Evolutionary conservation across 2,329 filamentous ascomycete species (phyloP).

Genomic region (Calonectria crousiana): DNA sequence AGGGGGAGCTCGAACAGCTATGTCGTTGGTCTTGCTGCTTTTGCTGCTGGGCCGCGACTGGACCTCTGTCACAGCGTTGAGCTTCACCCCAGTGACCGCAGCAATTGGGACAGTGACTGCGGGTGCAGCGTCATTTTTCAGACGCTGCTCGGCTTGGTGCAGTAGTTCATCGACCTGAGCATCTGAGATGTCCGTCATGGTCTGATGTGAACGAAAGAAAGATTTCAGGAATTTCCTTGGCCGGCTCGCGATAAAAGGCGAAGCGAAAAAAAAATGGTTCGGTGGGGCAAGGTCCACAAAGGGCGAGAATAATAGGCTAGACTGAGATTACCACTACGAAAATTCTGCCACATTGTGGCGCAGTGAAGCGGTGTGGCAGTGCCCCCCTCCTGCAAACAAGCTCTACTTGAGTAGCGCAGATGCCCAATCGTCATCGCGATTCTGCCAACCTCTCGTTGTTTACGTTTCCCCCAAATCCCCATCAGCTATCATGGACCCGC

Average conservation of each 20-base stretch:
- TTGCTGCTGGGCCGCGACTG: slow-evolving; percentile 27
- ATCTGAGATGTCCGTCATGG: slow-evolving; percentile 47
- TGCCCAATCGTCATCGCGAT: slow-evolving; percentile 42
- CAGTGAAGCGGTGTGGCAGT: slow-evolving; percentile 14
- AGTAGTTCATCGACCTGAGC: slow-evolving; percentile 49
- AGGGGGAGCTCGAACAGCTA: slow-evolving; percentile 42
- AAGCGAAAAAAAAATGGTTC: slow-evolving; percentile 8
- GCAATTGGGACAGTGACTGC: slow-evolving; percentile 30
- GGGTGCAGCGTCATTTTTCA: slow-evolving; percentile 40
- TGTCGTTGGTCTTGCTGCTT: slow-evolving; percentile 33
- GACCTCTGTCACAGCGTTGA: slow-evolving; percentile 25
- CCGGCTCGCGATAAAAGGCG: not conserved
- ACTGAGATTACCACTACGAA: not conserved
- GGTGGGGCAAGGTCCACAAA: slow-evolving; percentile 11
- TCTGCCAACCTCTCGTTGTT: slow-evolving; percentile 35
- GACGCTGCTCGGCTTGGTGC: slow-evolving; percentile 49
- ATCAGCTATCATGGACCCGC: slow-evolving; percentile 52
- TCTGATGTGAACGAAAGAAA: slow-evolving; percentile 40
- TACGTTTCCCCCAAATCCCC: slow-evolving; percentile 18
- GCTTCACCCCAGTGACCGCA: slow-evolving; percentile 31
- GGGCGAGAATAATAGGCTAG: not conserved
- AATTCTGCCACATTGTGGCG: not conserved
- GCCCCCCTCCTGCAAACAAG: slow-evolving; percentile 14
- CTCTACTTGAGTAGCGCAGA: slow-evolving; percentile 24
- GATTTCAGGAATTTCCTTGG: not conserved